Evolutionary conservation across 305 asterid genomes (phyloP).

Genomic region (Fraxinus dipetala): DNA sequence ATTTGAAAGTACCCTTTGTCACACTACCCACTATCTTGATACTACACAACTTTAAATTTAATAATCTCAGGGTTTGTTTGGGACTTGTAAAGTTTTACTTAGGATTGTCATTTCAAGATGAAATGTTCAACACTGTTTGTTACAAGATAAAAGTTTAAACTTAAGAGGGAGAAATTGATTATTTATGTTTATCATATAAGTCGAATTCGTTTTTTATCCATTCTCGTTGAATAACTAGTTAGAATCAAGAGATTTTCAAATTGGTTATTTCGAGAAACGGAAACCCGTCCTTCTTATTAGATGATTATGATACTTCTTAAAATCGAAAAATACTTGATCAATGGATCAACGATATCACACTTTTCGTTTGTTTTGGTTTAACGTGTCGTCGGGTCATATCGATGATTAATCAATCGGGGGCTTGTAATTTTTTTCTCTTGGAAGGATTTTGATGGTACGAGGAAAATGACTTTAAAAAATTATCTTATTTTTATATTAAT

Average conservation of each 20-base stretch:
- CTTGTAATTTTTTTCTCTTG: too few relatives aligned
- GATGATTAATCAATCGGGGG: too few relatives aligned
- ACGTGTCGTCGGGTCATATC: not conserved
- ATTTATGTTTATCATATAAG: not conserved
- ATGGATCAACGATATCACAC: not conserved
- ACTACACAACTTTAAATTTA: not conserved
- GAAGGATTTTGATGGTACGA: not conserved
- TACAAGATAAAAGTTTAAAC: not conserved
- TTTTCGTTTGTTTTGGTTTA: too few relatives aligned
- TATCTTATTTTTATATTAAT: not conserved
- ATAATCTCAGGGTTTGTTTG: not conserved
- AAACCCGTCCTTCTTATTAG: not conserved
- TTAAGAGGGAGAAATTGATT: not conserved
- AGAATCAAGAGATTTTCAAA: not conserved
- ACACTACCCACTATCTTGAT: not conserved
- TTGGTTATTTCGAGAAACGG: not conserved
- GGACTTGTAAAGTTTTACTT: not conserved
- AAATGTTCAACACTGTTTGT: not conserved
- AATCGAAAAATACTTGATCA: too few relatives aligned
- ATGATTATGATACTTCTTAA: not conserved
- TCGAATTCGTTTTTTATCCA: too few relatives aligned
- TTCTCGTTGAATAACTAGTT: not conserved
- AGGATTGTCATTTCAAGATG: not conserved
- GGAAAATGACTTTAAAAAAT: not conserved
- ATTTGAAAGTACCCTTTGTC: not conserved